Evolutionary conservation across 345 rosid genomes (phyloP).

Genomic region (Hibiscus syriacus): DNA sequence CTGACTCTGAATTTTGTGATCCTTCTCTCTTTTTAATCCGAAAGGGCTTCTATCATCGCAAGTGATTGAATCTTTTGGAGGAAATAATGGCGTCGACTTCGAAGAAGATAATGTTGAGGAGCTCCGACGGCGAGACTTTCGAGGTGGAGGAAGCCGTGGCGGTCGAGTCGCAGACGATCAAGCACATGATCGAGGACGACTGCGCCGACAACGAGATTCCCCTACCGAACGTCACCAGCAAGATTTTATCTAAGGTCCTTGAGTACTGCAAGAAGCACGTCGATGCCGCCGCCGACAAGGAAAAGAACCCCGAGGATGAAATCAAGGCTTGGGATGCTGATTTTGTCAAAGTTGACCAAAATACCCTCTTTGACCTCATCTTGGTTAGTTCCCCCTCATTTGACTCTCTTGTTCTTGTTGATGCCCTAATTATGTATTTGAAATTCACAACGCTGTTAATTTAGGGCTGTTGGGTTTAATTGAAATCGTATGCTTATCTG

Average conservation of each 20-base stretch:
- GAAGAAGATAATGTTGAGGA: slow-evolving; percentile 35
- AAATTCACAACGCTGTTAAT: not conserved
- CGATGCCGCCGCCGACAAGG: slow-evolving; percentile 17
- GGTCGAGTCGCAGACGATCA: slow-evolving; percentile 41
- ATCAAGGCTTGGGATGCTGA: slow-evolving; percentile 44
- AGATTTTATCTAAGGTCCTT: slow-evolving; percentile 44
- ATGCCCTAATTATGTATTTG: not conserved
- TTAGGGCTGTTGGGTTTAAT: not conserved
- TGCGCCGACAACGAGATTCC: slow-evolving; percentile 51
- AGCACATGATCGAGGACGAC: slow-evolving; percentile 52
- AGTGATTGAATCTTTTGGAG: too few relatives aligned
- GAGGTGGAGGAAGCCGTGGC: slow-evolving; percentile 53
- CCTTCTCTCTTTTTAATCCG: not conserved
- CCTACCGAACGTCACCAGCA: slow-evolving; percentile 47
- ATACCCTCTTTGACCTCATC: slow-evolving; percentile 48
- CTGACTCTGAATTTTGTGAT: not conserved
- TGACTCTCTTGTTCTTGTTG: not conserved
- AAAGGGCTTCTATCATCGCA: too few relatives aligned
- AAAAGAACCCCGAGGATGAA: slow-evolving; percentile 8
- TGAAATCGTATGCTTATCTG: not conserved
- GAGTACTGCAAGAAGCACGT: slow-evolving; percentile 56
- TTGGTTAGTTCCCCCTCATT: slow-evolving; percentile 26
- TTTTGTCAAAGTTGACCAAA: slow-evolving; percentile 45
- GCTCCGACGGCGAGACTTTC: slow-evolving; percentile 49
- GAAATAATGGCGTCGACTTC: slow-evolving; percentile 6